Conservation (phyloP, 805 yeast species). For the Yarrowia divulgata region DNA sequence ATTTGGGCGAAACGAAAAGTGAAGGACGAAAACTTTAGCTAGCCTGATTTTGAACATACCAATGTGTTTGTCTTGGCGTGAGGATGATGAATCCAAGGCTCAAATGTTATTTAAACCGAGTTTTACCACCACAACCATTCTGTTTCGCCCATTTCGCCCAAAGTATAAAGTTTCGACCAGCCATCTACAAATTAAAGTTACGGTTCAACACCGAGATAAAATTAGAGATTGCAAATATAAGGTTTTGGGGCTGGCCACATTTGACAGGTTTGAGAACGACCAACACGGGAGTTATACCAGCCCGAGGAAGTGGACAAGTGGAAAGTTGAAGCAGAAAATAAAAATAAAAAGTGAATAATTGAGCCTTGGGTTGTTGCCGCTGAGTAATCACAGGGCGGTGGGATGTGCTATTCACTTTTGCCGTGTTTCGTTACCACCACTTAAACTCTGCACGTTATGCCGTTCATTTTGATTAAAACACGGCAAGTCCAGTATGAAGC, state of each 20-base stretch:
- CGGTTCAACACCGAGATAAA: conserved; percentile 2
- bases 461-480: no score
- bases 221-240: not conserved
- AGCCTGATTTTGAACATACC: not conserved
- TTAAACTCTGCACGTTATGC: no score
- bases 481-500: no score
- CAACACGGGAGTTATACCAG: not conserved
- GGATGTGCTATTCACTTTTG: no score
- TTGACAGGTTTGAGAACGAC: not conserved
- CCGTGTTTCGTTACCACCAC: no score
- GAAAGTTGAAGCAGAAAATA: not conserved
- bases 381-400: no score
- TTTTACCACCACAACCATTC: not conserved
- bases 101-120: not conserved
- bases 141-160: not conserved
- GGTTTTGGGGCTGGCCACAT: conserved; percentile 6
- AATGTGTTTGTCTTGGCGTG: not conserved
- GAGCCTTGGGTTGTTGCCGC: no score
- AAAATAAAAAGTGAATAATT: no score
- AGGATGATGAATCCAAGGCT: not conserved
- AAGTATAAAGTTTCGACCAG: conserved; percentile 9
- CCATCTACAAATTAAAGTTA: not conserved
- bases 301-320: not conserved
- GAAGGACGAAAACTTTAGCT: no score
- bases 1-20: conserved; percentile 6